Percentiles rank a stretch among this genome's conserved stretches.
phyloP scores from a whole-genome alignment of 2,329 filamentous ascomycete genomes.

The Alternaria arbusti region DNA sequence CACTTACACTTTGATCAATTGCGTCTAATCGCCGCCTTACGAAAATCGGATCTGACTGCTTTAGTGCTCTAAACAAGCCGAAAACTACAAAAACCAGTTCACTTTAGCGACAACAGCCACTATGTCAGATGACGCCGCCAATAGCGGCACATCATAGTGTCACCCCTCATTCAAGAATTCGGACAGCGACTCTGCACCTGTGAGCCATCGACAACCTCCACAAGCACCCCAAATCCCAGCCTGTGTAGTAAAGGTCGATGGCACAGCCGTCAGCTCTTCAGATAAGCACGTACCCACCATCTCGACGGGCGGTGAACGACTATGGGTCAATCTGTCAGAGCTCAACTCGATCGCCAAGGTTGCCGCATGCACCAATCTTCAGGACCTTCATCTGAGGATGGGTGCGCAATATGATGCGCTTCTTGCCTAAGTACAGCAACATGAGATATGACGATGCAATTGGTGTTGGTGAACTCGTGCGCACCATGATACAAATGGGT shows the following conservation, averaged over 20 bases:
- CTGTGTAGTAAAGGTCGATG: not conserved
- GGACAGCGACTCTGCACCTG: not conserved
- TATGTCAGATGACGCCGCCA: not conserved
- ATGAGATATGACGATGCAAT: not conserved
- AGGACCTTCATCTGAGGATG: not conserved
- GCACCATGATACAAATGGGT: not conserved
- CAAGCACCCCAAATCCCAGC: not conserved
- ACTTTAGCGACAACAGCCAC: not conserved
- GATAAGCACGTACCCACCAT: too few species aligned
- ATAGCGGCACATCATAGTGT: too few species aligned
- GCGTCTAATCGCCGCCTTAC: not conserved
- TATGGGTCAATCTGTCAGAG: not conserved
- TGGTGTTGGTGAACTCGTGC: not conserved
- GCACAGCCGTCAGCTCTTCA: not conserved
- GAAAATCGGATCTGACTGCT: not conserved
- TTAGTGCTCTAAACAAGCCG: not conserved
- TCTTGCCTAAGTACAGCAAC: not conserved
- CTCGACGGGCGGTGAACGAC: not conserved
- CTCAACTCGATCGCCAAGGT: not conserved
- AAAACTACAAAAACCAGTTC: not conserved
- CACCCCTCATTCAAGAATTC: not conserved
- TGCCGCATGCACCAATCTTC: not conserved
- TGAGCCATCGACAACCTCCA: not conserved
- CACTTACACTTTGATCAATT: not conserved
- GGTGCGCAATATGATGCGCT: not conserved